phyloP scores from a whole-genome alignment of 441 rosid species.

The Brassica balearica region DNA sequence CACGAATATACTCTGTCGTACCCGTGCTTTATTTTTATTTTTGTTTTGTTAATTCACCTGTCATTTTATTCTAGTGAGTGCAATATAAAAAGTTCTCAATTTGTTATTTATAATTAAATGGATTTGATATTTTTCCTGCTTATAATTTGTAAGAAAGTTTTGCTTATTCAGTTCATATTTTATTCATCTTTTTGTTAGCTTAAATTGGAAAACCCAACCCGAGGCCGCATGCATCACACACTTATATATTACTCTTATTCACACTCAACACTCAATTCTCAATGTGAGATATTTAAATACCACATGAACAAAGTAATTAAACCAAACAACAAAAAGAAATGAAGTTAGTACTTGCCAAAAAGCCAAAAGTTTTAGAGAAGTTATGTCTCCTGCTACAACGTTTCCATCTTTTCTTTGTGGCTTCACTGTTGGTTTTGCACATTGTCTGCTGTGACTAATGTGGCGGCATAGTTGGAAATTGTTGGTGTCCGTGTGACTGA shows the following conservation, averaged over 20 bases:
- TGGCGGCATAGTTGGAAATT: background rate
- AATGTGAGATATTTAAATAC: background rate
- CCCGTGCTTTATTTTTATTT: background rate
- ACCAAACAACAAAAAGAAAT: background rate
- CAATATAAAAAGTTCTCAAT: background rate
- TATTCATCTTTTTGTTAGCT: background rate
- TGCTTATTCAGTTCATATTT: background rate
- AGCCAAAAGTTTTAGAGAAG: background rate
- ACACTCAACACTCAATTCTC: background rate
- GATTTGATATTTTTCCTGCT: constrained; percentile 4
- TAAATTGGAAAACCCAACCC: background rate
- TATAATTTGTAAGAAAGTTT: background rate
- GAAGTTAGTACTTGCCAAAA: background rate
- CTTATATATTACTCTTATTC: background rate
- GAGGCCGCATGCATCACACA: background rate
- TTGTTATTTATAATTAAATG: background rate
- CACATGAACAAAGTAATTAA: background rate
- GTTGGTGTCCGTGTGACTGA: background rate
- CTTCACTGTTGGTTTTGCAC: background rate
- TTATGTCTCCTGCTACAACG: background rate
- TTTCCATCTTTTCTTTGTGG: background rate
- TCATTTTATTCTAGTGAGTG: background rate
- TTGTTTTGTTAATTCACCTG: background rate
- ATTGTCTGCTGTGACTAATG: background rate
- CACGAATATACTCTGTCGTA: constrained; percentile 13